Base-by-base conservation (phyloP, 495 filamentous ascomycete genomes). In the Aspergillus ellipticus region DNA sequence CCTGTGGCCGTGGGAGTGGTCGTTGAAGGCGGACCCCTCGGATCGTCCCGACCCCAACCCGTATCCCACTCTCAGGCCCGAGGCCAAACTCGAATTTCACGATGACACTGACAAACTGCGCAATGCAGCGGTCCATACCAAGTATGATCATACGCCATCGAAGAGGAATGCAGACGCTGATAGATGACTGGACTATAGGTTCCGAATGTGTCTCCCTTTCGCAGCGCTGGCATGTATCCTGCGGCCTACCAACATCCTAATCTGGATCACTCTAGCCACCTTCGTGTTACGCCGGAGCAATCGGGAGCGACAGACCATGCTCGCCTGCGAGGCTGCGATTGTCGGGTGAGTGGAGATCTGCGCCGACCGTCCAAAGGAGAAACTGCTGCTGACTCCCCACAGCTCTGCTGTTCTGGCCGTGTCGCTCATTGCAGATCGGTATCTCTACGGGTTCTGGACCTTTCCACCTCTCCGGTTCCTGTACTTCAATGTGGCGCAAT, bases 381-480 rank as follows among this genome's bases (percentile, higher is more conserved):
- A 48, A 19, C 45, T 17, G 5, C 31, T 60, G 41, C 67, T 62
- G 15, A 57, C 58, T 6, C 21, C 28, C 28, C 45, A 37, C 64
- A 86, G 83, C 22, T 73, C 74, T 7, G 49, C 74, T 3, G 78
- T 86, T 13, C 74, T 96, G 6, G 72, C 75, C 35, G 20, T 88
- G 16, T 90, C 90, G 9, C 62, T 80, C 13, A 49, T 85, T n/a
- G 77, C 84, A 7, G 94, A 99, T 66, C 83, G 87, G 45, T 72
- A 85, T 6, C 97, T 91, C 71, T 99, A 95, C 59, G 85, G 85
- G 24, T 69, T 81, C 53, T 97, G 91, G 91, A 89, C 90, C 3
- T 91, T 99, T 57, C 94, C 94, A 21, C 90, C 93, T 0, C 78
- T 95, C 51, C 84, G 85, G 46, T 99, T 92, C 76, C 78, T 97